A percentile compares a stretch with the other conserved stretches of the same genome.
These are phyloP conservation scores for Coemansia sp. DNA, from an alignment of 192 early-diverging fungal genomes.

Conservation along the genomic window DNA sequence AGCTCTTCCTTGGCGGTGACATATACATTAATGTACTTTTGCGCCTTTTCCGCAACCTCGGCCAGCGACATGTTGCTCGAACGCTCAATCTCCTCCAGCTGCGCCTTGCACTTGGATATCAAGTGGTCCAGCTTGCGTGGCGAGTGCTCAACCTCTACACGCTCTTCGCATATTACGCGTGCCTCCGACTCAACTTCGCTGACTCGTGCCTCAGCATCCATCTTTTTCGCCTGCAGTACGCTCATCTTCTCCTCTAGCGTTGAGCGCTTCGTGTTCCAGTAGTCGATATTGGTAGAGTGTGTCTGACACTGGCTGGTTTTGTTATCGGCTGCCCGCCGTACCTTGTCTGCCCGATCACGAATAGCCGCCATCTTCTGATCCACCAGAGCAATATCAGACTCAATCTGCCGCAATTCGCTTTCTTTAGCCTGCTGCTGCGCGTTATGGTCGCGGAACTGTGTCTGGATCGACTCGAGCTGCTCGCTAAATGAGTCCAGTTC, in stretches of 20 bases:
- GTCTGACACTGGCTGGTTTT: conserved; percentile 27
- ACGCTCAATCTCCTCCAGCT: conserved; percentile 59
- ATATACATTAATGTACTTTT: conserved; percentile 53
- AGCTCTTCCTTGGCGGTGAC: conserved; percentile 57
- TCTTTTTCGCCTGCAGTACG: conserved; percentile 19
- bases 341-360: conserved; percentile 21
- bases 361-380: conserved; percentile 33
- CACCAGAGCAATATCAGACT: conserved; percentile 27
- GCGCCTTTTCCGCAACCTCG: conserved; percentile 58
- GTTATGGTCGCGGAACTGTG: conserved; percentile 59
- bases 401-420: conserved; percentile 28
- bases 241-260: conserved; percentile 32
- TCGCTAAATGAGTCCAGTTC: conserved; percentile 51
- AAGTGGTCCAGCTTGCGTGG: conserved; percentile 58
- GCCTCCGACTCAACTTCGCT: conserved; percentile 57
- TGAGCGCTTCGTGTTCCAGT: conserved; percentile 56
- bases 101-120: conserved; percentile 54
- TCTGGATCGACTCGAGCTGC: conserved; percentile 58
- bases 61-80: conserved; percentile 60
- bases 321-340: conserved; percentile 37
- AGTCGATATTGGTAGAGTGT: conserved; percentile 48
- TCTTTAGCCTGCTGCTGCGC: conserved; percentile 49
- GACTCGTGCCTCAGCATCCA: conserved; percentile 25
- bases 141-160: conserved; percentile 56
- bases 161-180: conserved; percentile 56